These are phyloP conservation scores for Psidium guajava DNA, from an alignment of 345 rosid species.

Conservation along the genomic window DNA sequence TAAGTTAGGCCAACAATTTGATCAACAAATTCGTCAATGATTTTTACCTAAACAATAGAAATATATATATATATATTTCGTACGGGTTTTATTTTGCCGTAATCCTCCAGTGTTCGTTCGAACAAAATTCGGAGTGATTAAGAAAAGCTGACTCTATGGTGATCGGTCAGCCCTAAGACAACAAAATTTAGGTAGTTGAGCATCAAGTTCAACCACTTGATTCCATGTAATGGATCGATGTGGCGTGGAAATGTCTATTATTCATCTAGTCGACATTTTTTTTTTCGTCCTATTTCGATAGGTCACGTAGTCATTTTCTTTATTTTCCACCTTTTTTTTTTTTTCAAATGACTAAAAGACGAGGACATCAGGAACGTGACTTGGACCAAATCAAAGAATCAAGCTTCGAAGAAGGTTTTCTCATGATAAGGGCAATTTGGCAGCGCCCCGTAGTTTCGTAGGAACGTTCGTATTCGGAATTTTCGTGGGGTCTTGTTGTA, in stretches of 20 bases:
- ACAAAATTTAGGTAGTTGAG: not conserved
- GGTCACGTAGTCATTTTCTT: not conserved
- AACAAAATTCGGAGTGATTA: not conserved
- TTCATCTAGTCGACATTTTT: too few species aligned
- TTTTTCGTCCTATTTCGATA: not conserved
- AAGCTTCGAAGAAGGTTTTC: not conserved
- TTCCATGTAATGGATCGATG: not conserved
- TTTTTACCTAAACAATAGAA: not conserved
- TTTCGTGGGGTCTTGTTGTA: not conserved
- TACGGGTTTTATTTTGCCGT: not conserved
- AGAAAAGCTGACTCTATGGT: not conserved
- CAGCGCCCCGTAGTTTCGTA: not conserved
- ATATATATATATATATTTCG: too few species aligned
- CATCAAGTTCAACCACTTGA: not conserved
- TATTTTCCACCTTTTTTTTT: not conserved
- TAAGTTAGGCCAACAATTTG: not conserved
- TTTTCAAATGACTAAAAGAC: not conserved
- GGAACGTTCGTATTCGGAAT: not conserved
- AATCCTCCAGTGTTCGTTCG: not conserved
- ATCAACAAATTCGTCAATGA: not conserved
- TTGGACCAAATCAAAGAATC: not conserved
- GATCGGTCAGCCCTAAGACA: not conserved
- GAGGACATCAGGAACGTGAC: not conserved
- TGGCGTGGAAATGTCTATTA: not conserved
- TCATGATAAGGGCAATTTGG: not conserved